Conservation (phyloP, 805 yeast species). For the Candida alai region DNA sequence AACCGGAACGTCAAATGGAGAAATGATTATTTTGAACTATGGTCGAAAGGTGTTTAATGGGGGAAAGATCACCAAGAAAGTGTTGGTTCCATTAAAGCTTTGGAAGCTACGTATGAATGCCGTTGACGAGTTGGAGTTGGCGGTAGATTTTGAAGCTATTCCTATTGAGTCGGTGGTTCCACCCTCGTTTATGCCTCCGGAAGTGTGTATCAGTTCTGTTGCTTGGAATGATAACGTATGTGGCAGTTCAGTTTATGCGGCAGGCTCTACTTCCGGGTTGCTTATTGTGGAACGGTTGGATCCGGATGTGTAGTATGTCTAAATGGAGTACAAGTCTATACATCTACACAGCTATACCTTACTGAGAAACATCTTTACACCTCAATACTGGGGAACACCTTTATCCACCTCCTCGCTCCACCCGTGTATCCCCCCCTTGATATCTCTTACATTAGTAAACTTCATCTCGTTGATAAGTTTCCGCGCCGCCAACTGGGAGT, state of each 20-base stretch:
- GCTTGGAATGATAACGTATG: constrained; percentile 54
- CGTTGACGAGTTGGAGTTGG: constrained; percentile 12
- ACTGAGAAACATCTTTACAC: too few species aligned
- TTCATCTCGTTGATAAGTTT: constrained; percentile 50
- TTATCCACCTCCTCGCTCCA: constrained; percentile 66
- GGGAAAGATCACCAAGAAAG: constrained; percentile 29
- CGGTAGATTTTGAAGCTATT: constrained; percentile 27
- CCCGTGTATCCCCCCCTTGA: constrained; percentile 70
- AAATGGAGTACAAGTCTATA: constrained; percentile 3
- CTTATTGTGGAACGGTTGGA: constrained; percentile 43
- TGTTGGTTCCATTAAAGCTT: constrained; percentile 39
- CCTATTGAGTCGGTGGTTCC: constrained; percentile 27
- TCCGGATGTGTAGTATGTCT: constrained; percentile 10
- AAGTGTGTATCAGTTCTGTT: constrained; percentile 44
- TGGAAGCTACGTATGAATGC: constrained; percentile 24
- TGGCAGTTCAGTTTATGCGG: constrained; percentile 48
- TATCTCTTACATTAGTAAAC: constrained; percentile 52
- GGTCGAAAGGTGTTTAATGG: constrained; percentile 36
- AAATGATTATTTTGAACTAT: constrained; percentile 31
- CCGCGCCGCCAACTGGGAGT: constrained; percentile 74
- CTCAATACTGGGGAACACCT: constrained; percentile 60
- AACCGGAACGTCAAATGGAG: constrained; percentile 34
- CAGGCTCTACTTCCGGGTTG: constrained; percentile 50
- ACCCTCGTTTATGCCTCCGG: constrained; percentile 43
- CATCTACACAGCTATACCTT: constrained; percentile 3